Evolutionary conservation across 208 protist species (phyloP).

Genomic region (Porcisia hertigi): DNA sequence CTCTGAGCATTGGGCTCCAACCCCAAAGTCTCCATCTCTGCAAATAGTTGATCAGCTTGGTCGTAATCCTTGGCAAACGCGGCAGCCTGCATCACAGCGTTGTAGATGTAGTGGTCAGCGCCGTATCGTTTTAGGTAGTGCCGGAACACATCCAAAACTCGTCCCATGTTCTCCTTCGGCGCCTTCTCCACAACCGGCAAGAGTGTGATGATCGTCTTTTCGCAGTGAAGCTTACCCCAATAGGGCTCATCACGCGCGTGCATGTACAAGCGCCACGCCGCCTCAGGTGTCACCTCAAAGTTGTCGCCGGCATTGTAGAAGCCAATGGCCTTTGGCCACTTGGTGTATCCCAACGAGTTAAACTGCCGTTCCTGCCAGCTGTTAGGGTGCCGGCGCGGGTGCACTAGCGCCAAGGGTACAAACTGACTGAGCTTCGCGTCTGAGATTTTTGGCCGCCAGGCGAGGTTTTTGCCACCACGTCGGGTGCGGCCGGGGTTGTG

Average conservation of each 20-base stretch:
- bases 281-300: conserved; percentile 89
- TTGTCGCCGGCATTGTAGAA: conserved; percentile 93
- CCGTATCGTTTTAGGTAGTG: conserved; percentile 90
- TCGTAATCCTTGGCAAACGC: conserved; percentile 81
- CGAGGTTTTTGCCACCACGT: conserved; percentile 89
- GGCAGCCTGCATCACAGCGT: conserved; percentile 89
- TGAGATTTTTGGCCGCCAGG: conserved; percentile 85
- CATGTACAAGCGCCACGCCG: conserved; percentile 71
- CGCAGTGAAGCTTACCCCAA: conserved; percentile 82
- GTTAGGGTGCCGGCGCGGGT: conserved; percentile 84
- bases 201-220: conserved; percentile 78
- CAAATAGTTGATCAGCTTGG: conserved; percentile 65
- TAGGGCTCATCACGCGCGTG: conserved; percentile 70
- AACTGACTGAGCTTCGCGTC: conserved; percentile 66
- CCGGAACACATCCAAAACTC: conserved; percentile 75
- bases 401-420: conserved; percentile 81
- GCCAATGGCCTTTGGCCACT: conserved; percentile 89
- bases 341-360: conserved; percentile 79
- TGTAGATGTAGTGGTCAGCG: conserved; percentile 92
- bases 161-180: conserved; percentile 62
- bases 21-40: conserved; percentile 71
- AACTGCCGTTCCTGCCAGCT: conserved; percentile 89
- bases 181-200: conserved; percentile 82
- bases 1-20: conserved; percentile 88
- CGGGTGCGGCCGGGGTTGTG: conserved; percentile 79